phyloP scores from a whole-genome alignment of 139 green algal genomes.

The Coelastrella sp. region DNA sequence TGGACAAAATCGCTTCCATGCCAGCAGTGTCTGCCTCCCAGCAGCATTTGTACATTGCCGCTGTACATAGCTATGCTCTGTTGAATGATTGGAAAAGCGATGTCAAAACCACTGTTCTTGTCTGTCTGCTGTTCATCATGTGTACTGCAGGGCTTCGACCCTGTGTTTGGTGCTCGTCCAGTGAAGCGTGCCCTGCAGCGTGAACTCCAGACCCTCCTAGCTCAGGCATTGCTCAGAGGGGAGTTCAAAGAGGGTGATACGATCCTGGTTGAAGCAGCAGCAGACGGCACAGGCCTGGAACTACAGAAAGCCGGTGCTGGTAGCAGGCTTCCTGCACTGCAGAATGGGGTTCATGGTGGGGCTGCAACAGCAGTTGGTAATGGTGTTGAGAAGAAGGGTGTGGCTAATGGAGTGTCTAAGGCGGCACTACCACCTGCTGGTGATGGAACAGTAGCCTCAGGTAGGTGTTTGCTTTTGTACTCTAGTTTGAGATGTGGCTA shows the following conservation, averaged over 20 bases:
- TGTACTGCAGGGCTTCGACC: slow-evolving; percentile 86
- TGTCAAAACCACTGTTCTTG: too few species aligned
- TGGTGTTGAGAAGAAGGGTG: neutral
- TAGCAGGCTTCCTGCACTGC: neutral
- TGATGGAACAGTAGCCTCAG: neutral
- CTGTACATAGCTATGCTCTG: too few species aligned
- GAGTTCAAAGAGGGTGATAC: slow-evolving; percentile 71
- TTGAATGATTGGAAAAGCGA: too few species aligned
- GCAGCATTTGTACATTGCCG: too few species aligned
- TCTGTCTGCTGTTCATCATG: too few species aligned
- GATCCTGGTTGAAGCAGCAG: slow-evolving; percentile 63
- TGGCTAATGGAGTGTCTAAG: neutral
- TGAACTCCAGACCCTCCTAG: slow-evolving; percentile 96
- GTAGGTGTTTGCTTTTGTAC: neutral
- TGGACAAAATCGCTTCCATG: neutral
- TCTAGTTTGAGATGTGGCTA: neutral
- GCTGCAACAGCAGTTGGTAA: neutral
- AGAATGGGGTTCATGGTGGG: neutral
- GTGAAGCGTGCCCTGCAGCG: slow-evolving; percentile 98
- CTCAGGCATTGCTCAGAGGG: slow-evolving; percentile 70
- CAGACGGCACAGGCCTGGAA: slow-evolving; percentile 39
- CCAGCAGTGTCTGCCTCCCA: neutral
- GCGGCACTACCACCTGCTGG: neutral
- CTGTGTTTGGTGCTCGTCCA: slow-evolving; percentile 93
- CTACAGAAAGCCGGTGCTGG: neutral